These are phyloP conservation scores for Aspergillus uvarum DNA, from an alignment of 2,329 filamentous ascomycete genomes.

Conservation along the genomic window DNA sequence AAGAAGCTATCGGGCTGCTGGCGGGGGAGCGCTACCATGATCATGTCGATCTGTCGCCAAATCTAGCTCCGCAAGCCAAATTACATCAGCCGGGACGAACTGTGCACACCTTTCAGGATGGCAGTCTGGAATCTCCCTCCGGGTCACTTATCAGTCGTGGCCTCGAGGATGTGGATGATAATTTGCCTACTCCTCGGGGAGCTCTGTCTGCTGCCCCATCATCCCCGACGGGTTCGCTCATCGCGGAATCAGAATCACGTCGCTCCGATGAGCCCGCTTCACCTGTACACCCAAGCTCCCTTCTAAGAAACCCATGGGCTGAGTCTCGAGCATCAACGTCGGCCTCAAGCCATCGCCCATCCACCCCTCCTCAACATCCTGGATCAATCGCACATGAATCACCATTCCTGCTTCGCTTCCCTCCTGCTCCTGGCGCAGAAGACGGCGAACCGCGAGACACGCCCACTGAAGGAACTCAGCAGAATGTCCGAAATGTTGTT, in stretches of 20 bases:
- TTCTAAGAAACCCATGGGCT: constrained; percentile 42
- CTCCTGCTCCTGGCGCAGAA: constrained; percentile 38
- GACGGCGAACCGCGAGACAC: constrained; percentile 20
- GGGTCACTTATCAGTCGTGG: constrained; percentile 36
- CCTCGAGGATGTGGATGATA: constrained; percentile 34
- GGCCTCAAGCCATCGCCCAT: constrained; percentile 24
- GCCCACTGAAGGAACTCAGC: constrained; percentile 20
- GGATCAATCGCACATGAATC: constrained; percentile 25
- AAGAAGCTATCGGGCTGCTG: constrained; percentile 49
- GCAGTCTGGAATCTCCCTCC: constrained; percentile 28
- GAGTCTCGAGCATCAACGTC: constrained; percentile 28
- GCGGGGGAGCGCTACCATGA: constrained; percentile 41
- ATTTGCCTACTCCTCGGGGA: constrained; percentile 34
- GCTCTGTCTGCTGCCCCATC: constrained; percentile 33
- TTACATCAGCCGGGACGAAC: constrained; percentile 21
- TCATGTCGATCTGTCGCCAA: constrained; percentile 32
- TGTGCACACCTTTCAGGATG: constrained; percentile 15
- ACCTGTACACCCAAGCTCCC: constrained; percentile 36
- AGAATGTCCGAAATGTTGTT: constrained; percentile 27
- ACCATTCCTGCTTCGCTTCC: constrained; percentile 40
- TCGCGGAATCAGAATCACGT: constrained; percentile 29
- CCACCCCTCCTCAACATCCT: constrained; percentile 28
- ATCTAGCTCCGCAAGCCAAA: constrained; percentile 18
- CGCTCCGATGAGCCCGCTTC: constrained; percentile 28
- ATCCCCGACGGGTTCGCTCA: constrained; percentile 35